Evolutionary conservation across 2,329 filamentous ascomycete species (phyloP).

Genomic region (Colletotrichum noveboracense): DNA sequence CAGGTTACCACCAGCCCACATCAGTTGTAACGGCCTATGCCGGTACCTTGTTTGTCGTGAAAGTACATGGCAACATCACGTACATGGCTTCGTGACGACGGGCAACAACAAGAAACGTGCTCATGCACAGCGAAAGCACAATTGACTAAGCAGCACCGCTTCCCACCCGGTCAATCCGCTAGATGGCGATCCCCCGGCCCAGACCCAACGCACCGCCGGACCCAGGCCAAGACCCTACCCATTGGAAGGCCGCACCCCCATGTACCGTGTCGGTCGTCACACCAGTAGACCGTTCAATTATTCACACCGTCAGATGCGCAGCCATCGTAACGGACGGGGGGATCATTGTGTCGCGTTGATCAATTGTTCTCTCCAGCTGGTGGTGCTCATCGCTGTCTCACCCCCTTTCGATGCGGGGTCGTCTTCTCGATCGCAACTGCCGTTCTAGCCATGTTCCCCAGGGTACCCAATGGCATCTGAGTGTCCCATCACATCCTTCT

Average conservation of each 20-base stretch:
- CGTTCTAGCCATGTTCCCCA: background rate
- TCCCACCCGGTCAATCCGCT: background rate
- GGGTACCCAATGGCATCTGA: background rate
- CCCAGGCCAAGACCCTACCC: background rate
- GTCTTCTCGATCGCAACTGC: constrained; percentile 1
- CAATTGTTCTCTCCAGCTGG: background rate
- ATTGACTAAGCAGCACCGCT: background rate
- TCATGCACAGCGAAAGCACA: background rate
- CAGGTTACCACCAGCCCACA: background rate
- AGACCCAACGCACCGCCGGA: background rate
- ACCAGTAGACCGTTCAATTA: background rate
- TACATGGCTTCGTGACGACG: background rate
- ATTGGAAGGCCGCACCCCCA: background rate
- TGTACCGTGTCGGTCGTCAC: background rate
- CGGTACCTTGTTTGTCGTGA: background rate
- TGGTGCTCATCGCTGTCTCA: background rate
- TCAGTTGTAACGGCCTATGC: background rate
- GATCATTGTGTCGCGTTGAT: background rate
- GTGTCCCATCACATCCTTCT: background rate
- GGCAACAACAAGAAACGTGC: background rate
- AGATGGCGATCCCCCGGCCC: constrained; percentile 7
- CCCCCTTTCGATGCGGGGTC: constrained; percentile 1
- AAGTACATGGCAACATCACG: background rate
- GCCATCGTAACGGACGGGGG: background rate
- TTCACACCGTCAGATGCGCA: background rate